These are phyloP conservation scores for Xylaria polymorpha DNA, from an alignment of 2,329 filamentous ascomycete species.

Conservation along the genomic window DNA sequence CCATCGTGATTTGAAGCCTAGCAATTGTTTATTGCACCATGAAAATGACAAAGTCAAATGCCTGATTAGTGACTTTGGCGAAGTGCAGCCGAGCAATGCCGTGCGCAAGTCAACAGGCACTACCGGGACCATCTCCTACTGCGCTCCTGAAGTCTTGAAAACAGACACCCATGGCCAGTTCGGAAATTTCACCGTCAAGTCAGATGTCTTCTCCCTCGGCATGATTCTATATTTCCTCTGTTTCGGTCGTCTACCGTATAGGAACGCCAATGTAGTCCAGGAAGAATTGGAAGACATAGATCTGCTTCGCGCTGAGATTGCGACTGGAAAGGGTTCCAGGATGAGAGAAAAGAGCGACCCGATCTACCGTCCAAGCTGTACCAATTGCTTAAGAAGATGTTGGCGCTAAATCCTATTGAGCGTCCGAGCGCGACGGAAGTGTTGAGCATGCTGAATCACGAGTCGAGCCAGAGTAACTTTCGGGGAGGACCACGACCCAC, in stretches of 20 bases:
- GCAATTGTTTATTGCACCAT: conserved; percentile 89
- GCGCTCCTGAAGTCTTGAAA: conserved; percentile 90
- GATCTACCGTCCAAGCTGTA: conserved; percentile 91
- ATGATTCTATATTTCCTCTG: conserved; percentile 99
- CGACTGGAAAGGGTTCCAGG: conserved; percentile 86
- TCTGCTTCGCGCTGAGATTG: conserved; percentile 84
- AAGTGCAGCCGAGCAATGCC: conserved; percentile 87
- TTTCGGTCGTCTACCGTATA: conserved; percentile 89
- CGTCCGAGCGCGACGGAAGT: conserved; percentile 90
- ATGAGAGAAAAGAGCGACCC: conserved; percentile 77
- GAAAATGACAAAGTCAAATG: conserved; percentile 79
- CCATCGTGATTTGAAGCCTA: conserved; percentile 94
- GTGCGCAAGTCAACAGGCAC: conserved; percentile 90
- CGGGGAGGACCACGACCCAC: conserved; percentile 50
- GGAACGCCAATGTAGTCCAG: conserved; percentile 82
- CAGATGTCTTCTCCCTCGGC: conserved; percentile 96
- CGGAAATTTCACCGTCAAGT: conserved; percentile 96
- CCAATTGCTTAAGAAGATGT: conserved; percentile 80
- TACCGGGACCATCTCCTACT: conserved; percentile 97
- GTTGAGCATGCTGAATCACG: conserved; percentile 78
- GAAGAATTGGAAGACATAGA: conserved; percentile 95
- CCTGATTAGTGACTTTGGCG: conserved; percentile 96
- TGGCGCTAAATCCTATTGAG: conserved; percentile 80
- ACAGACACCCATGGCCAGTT: conserved; percentile 76
- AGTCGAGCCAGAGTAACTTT: conserved; percentile 62